Evolutionary conservation across 2,329 filamentous ascomycete genomes (phyloP).

Genomic region (Fusarium gaditjirri): DNA sequence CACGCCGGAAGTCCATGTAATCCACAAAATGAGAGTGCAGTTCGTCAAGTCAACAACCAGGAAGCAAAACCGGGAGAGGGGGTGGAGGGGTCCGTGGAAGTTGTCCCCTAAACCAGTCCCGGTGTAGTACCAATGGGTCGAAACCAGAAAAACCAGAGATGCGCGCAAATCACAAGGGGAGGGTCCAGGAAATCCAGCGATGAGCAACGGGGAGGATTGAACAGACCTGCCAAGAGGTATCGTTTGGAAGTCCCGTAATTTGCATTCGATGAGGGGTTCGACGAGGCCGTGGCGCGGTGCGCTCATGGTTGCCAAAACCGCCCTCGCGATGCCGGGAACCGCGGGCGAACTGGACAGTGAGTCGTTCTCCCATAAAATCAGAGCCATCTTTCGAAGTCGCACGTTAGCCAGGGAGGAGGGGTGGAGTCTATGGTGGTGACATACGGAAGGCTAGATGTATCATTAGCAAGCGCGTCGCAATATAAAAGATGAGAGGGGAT

Average conservation of each 20-base stretch:
- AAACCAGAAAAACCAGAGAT: slow-evolving; percentile 46
- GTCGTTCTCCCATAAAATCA: slow-evolving; percentile 96
- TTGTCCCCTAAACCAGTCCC: slow-evolving; percentile 44
- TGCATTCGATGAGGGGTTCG: slow-evolving; percentile 97
- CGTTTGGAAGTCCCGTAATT: slow-evolving; percentile 93
- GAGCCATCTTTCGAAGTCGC: slow-evolving; percentile 77
- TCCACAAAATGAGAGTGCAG: slow-evolving; percentile 50
- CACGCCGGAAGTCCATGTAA: slow-evolving; percentile 49
- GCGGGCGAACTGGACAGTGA: slow-evolving; percentile 98
- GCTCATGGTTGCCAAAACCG: slow-evolving; percentile 64
- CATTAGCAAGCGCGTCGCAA: slow-evolving; percentile 33
- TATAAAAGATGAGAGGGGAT: slow-evolving; percentile 28
- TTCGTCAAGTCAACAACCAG: slow-evolving; percentile 53
- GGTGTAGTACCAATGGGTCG: slow-evolving; percentile 43
- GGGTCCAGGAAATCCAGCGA: slow-evolving; percentile 57
- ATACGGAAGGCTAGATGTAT: slow-evolving; percentile 67
- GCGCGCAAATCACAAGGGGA: slow-evolving; percentile 46
- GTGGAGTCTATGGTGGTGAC: slow-evolving; percentile 49
- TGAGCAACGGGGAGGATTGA: slow-evolving; percentile 68
- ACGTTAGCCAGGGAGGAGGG: slow-evolving; percentile 40
- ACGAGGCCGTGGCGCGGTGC: slow-evolving; percentile 78
- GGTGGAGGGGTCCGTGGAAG: slow-evolving; percentile 42
- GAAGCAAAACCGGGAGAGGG: slow-evolving; percentile 43
- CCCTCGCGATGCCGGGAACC: slow-evolving; percentile 72
- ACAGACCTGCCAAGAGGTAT: slow-evolving; percentile 99